These are phyloP conservation scores for Plasmodium falciparum DNA, from an alignment of 169 alveolate species.

Conservation along the genomic window DNA sequence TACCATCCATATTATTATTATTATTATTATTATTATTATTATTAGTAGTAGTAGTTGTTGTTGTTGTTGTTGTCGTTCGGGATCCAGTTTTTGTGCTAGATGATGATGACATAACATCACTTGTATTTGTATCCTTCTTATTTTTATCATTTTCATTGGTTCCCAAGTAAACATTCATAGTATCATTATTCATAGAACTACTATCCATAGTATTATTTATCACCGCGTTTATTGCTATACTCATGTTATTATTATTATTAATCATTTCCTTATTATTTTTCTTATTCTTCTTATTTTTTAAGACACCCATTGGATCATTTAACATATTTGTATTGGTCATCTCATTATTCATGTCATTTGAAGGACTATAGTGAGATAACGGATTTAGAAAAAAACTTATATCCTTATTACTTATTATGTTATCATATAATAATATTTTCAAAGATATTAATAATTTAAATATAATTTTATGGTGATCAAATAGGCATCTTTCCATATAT, in stretches of 20 bases:
- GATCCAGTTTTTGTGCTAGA: background rate
- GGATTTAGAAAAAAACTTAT: constrained; percentile 91
- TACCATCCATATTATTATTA: background rate
- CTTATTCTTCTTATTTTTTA: constrained; percentile 16
- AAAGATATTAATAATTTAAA: constrained; percentile 94
- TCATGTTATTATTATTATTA: too few relatives aligned
- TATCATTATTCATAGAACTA: background rate
- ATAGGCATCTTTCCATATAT: constrained; percentile 96
- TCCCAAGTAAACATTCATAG: background rate
- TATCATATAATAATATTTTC: constrained; percentile 93
- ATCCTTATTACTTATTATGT: constrained; percentile 91
- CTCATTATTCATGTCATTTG: constrained; percentile 49
- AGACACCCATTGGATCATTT: constrained; percentile 17
- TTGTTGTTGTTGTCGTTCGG: background rate
- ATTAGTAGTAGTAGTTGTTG: background rate
- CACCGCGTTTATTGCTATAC: background rate
- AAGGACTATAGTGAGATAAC: constrained; percentile 63
- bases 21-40: background rate
- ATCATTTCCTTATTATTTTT: background rate
- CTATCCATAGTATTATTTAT: constrained; percentile 9
- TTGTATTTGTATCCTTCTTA: constrained; percentile 7
- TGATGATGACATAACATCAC: background rate
- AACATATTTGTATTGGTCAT: constrained; percentile 38
- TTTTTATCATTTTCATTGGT: constrained; percentile 11
- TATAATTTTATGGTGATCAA: constrained; percentile 96